Evolutionary conservation across 78 protist species (phyloP).

Genomic region (Dictyostelium brefeldianum): DNA sequence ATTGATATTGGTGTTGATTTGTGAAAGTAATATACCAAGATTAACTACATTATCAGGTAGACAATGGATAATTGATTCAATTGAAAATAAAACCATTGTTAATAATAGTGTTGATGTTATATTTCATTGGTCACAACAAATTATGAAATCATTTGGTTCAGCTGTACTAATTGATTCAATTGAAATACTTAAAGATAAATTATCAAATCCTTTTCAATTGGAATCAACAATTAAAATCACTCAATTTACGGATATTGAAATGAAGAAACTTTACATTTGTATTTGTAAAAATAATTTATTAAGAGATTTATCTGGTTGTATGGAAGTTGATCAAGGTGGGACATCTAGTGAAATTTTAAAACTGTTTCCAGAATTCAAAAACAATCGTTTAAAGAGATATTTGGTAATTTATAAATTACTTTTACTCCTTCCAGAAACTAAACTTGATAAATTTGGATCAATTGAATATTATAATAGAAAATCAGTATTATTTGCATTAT

Average conservation of each 20-base stretch:
- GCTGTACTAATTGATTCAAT: conserved; percentile 7
- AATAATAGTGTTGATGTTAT: not conserved
- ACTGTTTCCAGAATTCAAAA: conserved; percentile 25
- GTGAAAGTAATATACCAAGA: conserved; percentile 36
- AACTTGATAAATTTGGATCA: not conserved
- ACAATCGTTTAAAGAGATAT: conserved; percentile 23
- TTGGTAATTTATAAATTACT: conserved; percentile 3
- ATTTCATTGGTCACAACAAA: conserved; percentile 35
- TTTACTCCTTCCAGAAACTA: not conserved
- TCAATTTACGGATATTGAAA: not conserved
- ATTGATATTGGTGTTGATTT: not conserved
- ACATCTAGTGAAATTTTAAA: not conserved
- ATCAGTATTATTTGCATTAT: conserved; percentile 31
- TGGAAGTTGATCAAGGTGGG: not conserved
- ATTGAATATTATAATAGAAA: conserved; percentile 14
- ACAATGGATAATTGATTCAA: conserved; percentile 12
- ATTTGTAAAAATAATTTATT: conserved; percentile 12
- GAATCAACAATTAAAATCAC: not conserved
- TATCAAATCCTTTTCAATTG: not conserved
- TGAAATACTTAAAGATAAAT: not conserved
- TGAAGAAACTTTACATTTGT: not conserved
- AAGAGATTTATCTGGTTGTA: conserved; percentile 7
- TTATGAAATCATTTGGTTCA: conserved; percentile 62
- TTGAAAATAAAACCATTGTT: not conserved
- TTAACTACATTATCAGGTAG: not conserved